Evolutionary conservation across 2,329 filamentous ascomycete species (phyloP), one percentile per base, ranked within the genome.

Genomic region (Piedraia hortae): DNA sequence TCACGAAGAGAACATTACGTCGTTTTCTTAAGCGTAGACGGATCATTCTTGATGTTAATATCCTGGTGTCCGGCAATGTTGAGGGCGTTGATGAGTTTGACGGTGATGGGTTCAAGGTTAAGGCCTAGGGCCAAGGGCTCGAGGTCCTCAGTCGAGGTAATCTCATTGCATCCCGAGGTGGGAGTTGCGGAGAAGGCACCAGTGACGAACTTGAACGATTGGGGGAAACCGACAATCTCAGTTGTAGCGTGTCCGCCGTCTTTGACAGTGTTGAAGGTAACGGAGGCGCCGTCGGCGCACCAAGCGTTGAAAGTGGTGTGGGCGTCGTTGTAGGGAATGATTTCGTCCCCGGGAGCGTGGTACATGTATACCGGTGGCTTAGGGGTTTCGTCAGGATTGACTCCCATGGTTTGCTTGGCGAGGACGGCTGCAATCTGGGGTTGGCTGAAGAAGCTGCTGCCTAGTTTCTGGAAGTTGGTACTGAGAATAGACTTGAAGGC

Each of bases 321-420:
- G 2, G 37, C 35, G 12, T 40, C 34, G 8, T 23, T 11, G 21
- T 38, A 41, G 1, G 38, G 36, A 10, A 40, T 39, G 21, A 40
- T 31, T 19, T 41, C 37, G 17, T 41, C 37, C 8, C 27, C 10
- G 4, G 20, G 21, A 3, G 36, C 34, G 23, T 41, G 38, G 26
- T 29, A 40, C 14, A 40, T 21, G 18, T 31, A 36, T 2, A 41
- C 33, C 4, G 38, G 38, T 2, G 27, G 34, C 6, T 19, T 31
- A 2, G 38, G 38, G 2, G 32, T 38, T 11, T 37, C 33, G 13
- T 27, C 24, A 3, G 19, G 8, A 15, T 23, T 24, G 2, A 24
- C 12, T 5, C 37, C 38, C 36, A 40, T 36, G 8, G 27, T 26
- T 10, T 30, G 30, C 8, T 21, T 21, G 19, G 13, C 13, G 3